Percentiles rank a stretch among this genome's conserved stretches.
These are phyloP conservation scores for Cucurbita ficifolia DNA, from an alignment of 306 rosid genomes.

Conservation along the genomic window DNA sequence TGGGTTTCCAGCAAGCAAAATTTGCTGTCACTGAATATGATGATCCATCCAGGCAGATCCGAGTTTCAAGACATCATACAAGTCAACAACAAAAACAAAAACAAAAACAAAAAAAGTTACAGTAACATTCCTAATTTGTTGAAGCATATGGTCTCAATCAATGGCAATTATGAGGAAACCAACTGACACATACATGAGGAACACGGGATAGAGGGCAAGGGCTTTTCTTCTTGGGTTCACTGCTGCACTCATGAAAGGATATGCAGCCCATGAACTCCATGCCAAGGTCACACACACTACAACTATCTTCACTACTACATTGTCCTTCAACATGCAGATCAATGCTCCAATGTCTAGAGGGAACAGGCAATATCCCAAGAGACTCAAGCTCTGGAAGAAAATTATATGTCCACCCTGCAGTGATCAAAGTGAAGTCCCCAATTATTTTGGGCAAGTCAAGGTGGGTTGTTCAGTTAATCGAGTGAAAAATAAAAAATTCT, in stretches of 20 bases:
- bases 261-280: constrained; percentile 99
- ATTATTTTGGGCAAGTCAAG: background rate
- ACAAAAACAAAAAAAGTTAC: background rate
- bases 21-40: background rate
- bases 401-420: constrained; percentile 94
- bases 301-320: constrained; percentile 60
- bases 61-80: background rate
- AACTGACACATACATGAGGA: constrained; percentile 95
- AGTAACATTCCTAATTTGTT: background rate
- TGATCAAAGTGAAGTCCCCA: background rate
- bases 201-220: constrained; percentile 93
- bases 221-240: constrained; percentile 99
- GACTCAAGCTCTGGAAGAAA: constrained; percentile 95
- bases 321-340: constrained; percentile 82
- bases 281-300: constrained; percentile 83
- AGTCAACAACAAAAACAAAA: background rate
- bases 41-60: background rate
- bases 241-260: constrained; percentile 97
- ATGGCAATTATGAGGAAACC: constrained; percentile 97
- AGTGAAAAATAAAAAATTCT: background rate
- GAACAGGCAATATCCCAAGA: constrained; percentile 88
- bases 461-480: background rate
- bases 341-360: constrained; percentile 88
- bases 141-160: constrained; percentile 32
- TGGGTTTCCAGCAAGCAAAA: background rate